These are phyloP conservation scores for Coniochaeta sp. DNA, from an alignment of 2,329 filamentous ascomycete genomes.

Conservation along the genomic window DNA sequence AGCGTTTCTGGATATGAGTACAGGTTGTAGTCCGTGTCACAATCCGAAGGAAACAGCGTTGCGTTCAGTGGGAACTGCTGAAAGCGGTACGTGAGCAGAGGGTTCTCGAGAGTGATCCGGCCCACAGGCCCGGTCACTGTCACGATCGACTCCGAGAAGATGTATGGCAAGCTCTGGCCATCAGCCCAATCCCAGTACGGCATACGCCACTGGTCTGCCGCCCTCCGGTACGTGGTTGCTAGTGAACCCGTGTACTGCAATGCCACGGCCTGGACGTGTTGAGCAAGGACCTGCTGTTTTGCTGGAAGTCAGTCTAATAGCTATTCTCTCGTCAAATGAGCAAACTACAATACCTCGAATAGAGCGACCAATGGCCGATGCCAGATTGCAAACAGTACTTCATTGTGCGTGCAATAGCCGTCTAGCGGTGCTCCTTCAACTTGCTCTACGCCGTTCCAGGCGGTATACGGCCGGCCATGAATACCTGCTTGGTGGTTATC, in stretches of 20 bases:
- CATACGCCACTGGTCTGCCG: not conserved
- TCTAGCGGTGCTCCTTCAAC: not conserved
- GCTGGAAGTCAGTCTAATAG: not conserved
- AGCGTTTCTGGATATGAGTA: constrained; percentile 23
- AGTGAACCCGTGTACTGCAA: not conserved
- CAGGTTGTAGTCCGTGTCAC: constrained; percentile 14
- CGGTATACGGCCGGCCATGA: not conserved
- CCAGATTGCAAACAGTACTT: not conserved
- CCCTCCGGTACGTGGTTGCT: not conserved
- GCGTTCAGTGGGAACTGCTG: constrained; percentile 27
- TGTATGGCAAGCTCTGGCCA: not conserved
- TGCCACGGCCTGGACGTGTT: not conserved
- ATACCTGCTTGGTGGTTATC: not conserved
- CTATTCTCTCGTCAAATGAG: not conserved
- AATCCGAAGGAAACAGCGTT: constrained; percentile 13
- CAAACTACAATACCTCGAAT: not conserved
- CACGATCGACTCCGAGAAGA: not conserved
- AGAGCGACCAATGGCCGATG: not conserved
- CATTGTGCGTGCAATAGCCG: not conserved
- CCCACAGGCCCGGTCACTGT: constrained; percentile 7
- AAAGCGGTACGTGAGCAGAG: constrained; percentile 39
- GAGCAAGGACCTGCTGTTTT: not conserved
- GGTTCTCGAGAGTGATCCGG: constrained; percentile 29
- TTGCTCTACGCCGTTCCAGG: not conserved
- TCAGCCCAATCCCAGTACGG: not conserved